These are phyloP conservation scores for Boletus hoseneyae DNA, from an alignment of 1,284 basidiomycete genomes.

Conservation along the genomic window DNA sequence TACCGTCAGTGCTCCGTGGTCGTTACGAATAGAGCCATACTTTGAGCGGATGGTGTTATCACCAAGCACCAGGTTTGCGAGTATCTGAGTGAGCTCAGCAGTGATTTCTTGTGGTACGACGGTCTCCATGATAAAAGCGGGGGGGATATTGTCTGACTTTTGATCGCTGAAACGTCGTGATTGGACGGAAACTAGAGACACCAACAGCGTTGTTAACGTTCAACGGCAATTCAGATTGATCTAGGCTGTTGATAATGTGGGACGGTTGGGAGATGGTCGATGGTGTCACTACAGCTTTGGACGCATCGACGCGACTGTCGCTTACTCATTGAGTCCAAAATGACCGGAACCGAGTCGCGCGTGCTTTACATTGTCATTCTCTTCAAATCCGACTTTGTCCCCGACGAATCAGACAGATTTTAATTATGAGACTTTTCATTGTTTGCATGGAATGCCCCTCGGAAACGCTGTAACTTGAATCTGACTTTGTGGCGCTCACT, in stretches of 20 bases:
- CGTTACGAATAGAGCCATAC: slow-evolving; percentile 23
- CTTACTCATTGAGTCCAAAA: background rate
- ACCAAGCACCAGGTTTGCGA: slow-evolving; percentile 76
- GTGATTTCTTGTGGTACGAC: slow-evolving; percentile 62
- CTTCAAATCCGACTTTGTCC: background rate
- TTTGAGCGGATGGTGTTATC: slow-evolving; percentile 73
- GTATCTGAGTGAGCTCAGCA: slow-evolving; percentile 71
- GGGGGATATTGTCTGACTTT: background rate
- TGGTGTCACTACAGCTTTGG: slow-evolving; percentile 1
- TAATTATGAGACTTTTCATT: too few species aligned
- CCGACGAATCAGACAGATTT: background rate
- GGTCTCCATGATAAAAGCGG: slow-evolving; percentile 37
- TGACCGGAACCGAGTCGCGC: background rate
- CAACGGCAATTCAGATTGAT: background rate
- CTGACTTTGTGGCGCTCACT: too few species aligned
- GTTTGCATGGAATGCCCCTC: too few species aligned
- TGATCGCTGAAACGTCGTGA: slow-evolving; percentile 4
- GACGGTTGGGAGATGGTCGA: background rate
- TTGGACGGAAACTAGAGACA: background rate
- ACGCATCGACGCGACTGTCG: background rate
- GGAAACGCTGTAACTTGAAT: too few species aligned
- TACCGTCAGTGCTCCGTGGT: slow-evolving; percentile 1
- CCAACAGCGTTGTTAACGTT: background rate
- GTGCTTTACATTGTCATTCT: background rate
- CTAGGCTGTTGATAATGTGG: background rate